Evolutionary conservation across 345 rosid species (phyloP), one percentile per base, ranked within the genome.

Genomic region (Citrus maxima): DNA sequence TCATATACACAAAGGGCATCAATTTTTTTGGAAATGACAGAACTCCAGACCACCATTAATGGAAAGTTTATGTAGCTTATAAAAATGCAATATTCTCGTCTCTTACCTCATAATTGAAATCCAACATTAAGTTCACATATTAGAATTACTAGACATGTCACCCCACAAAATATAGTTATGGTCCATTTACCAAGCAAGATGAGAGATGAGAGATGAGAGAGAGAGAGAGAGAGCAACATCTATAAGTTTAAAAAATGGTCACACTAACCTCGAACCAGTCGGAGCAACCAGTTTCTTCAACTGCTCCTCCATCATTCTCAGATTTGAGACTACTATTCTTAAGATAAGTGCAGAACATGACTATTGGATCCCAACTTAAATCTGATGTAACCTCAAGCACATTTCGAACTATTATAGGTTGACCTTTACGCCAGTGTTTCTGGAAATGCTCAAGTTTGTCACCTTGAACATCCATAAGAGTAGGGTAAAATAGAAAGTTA

Each of bases 261-360:
- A 73, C n/a, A 81, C 97, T 75, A 84, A 96, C 99, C 98, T 96
- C 97, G 66, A 93, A 96, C 97, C 97, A 92, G 81, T 96, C 98
- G 75, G 86, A 84, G 82, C 81, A 80, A 77, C 83, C 77, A 7
- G 76, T 76, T 70, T 81, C 82, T 79, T 79, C 79, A 7, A 71
- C 56, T 46, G 69, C 64, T 81, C 76, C 85, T 61, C 78, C 78
- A 32, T 85, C 85, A 64, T 85, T 73, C 72, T 83, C 85, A 74
- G 84, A 76, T 73, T 78, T 89, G 78, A 85, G 74, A 78, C 83
- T 77, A 80, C 77, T 86, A 75, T 83, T 88, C 82, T 83, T 88
- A 73, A 96, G 97, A 89, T 93, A 91, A 73, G 90, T 80, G 84
- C 93, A 94, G 86, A 94, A 94, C 97, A 96, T 84, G 81, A 86